phyloP scores from a whole-genome alignment of 2,329 filamentous ascomycete genomes.

The Verticillium dahliae region DNA sequence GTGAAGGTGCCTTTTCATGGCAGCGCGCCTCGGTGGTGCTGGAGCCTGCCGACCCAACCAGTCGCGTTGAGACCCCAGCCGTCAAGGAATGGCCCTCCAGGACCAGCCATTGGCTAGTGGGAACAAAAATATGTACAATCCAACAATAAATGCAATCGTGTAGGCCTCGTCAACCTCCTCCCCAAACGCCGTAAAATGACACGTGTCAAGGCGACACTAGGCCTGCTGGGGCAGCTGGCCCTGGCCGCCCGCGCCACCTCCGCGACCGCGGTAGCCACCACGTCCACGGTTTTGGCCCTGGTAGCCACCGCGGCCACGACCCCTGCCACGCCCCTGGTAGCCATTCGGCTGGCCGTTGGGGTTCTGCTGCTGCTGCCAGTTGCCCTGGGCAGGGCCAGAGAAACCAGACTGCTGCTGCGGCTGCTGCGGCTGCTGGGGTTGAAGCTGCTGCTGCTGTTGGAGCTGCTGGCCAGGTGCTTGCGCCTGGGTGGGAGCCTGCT shows the following conservation, averaged over 20 bases:
- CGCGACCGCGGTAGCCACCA: conserved; percentile 13
- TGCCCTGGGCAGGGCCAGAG: conserved; percentile 16
- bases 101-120: background rate
- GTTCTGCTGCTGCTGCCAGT: conserved; percentile 23
- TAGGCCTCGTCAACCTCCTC: background rate
- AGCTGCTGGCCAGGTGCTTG: conserved; percentile 18
- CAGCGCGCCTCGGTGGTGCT: conserved; percentile 4
- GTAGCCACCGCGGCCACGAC: conserved; percentile 17
- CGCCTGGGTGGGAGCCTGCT: conserved; percentile 7
- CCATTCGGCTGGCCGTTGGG: conserved; percentile 22
- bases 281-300: conserved; percentile 10
- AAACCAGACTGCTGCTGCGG: conserved; percentile 14
- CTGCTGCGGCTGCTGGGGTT: conserved; percentile 7
- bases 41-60: conserved; percentile 8
- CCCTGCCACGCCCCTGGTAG: conserved; percentile 23
- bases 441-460: conserved; percentile 14
- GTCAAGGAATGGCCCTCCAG: background rate
- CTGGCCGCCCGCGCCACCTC: conserved; percentile 11
- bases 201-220: conserved; percentile 9
- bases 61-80: conserved; percentile 6
- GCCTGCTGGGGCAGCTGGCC: conserved; percentile 22
- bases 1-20: conserved; percentile 8
- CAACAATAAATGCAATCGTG: conserved; percentile 6
- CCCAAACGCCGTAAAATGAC: conserved; percentile 7
- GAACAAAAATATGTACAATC: conserved; percentile 15